Evolutionary conservation across 805 yeast genomes (phyloP).

Genomic region (Wickerhamiella alocasiicola): DNA sequence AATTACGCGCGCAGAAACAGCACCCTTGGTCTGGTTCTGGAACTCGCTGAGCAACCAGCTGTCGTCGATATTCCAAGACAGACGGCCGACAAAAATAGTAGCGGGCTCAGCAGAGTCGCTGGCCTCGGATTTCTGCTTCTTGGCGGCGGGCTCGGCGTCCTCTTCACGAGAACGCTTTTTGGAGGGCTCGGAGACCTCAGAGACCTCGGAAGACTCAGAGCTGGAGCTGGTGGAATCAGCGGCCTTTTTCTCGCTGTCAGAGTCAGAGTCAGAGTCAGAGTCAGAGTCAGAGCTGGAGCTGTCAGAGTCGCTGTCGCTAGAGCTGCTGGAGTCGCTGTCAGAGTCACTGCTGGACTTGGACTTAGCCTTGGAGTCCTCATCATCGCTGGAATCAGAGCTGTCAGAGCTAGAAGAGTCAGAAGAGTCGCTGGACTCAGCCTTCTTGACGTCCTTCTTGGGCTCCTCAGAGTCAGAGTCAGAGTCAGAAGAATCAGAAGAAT

Average conservation of each 20-base stretch:
- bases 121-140: constrained; percentile 39
- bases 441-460: no score
- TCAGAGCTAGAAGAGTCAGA: constrained; percentile 2
- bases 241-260: constrained; percentile 22
- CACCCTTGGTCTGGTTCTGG: constrained; percentile 62
- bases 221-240: constrained; percentile 24
- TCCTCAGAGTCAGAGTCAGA: constrained; percentile 20
- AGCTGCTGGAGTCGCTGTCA: not conserved
- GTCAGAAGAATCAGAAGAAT: constrained; percentile 19
- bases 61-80: constrained; percentile 95
- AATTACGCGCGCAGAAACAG: constrained; percentile 79
- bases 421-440: constrained; percentile 25
- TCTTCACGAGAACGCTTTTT: constrained; percentile 34
- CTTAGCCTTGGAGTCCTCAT: constrained; percentile 8
- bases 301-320: constrained; percentile 9
- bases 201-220: constrained; percentile 26
- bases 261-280: constrained; percentile 24
- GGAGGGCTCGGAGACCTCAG: constrained; percentile 29
- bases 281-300: constrained; percentile 23
- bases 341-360: constrained; percentile 1
- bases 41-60: constrained; percentile 86
- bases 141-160: constrained; percentile 34
- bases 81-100: constrained; percentile 90
- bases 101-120: no score
- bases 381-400: constrained; percentile 15